Conservation (phyloP, 352 stramenopile genomes). For the Phytophthora colocasiae region DNA sequence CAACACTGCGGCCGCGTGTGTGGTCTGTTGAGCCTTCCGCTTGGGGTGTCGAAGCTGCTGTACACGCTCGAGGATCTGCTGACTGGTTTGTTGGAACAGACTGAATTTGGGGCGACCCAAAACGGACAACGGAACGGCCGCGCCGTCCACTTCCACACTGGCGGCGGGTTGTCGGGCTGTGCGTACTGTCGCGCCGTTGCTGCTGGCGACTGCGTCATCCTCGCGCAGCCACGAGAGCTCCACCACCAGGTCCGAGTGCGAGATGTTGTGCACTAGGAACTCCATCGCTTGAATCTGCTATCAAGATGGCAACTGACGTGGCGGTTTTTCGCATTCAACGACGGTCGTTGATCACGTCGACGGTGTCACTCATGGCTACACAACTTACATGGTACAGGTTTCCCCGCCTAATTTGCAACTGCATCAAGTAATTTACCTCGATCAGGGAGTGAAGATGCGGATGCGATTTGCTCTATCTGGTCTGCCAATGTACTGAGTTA, state of each 20-base stretch:
- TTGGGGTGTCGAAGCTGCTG: constrained; percentile 45
- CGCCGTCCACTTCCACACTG: constrained; percentile 28
- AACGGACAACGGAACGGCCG: constrained; percentile 54
- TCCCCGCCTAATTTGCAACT: too few relatives aligned
- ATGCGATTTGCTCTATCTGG: too few relatives aligned
- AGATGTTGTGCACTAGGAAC: constrained; percentile 97
- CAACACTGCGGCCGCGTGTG: constrained; percentile 27
- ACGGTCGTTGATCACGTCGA: constrained; percentile 8
- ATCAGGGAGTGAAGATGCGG: too few relatives aligned
- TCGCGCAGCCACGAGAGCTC: constrained; percentile 84
- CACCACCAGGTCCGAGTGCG: constrained; percentile 96
- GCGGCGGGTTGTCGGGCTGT: constrained; percentile 8
- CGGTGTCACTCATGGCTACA: constrained; percentile 20
- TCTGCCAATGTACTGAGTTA: too few relatives aligned
- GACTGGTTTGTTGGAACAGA: constrained; percentile 84
- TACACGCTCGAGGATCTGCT: constrained; percentile 74
- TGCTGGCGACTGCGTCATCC: constrained; percentile 27
- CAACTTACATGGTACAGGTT: neutral
- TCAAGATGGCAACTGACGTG: constrained; percentile 23
- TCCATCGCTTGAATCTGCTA: constrained; percentile 71
- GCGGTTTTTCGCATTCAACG: constrained; percentile 14
- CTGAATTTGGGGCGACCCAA: constrained; percentile 90
- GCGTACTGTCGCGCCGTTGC: constrained; percentile 14
- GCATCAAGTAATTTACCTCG: too few relatives aligned
- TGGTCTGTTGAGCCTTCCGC: constrained; percentile 9